phyloP scores from a whole-genome alignment of 768 basidiomycete genomes.

The Phanerochaete sordida region DNA sequence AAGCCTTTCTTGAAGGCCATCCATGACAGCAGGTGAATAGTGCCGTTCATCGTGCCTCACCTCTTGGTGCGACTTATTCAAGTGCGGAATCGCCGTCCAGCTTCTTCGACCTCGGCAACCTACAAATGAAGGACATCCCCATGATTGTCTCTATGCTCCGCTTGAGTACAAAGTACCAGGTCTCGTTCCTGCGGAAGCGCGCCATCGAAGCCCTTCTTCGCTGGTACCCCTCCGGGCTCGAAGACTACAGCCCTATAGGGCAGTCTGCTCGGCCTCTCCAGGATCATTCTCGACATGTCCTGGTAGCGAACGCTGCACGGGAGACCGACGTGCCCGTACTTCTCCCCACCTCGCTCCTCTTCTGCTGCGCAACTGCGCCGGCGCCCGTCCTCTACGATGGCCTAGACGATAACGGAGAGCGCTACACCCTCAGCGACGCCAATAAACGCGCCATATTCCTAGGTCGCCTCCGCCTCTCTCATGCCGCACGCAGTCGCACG shows the following conservation, averaged over 20 bases:
- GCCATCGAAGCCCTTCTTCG: constrained; percentile 5
- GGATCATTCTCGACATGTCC: constrained; percentile 1
- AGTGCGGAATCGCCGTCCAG: not conserved
- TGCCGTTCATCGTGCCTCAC: not conserved
- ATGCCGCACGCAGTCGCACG: constrained; percentile 8
- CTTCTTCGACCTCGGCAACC: not conserved
- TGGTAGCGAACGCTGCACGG: constrained; percentile 9
- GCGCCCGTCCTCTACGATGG: constrained; percentile 7
- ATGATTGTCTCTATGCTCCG: constrained; percentile 5
- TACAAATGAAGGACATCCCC: not conserved
- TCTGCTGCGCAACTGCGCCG: constrained; percentile 6
- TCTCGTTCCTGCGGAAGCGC: constrained; percentile 6
- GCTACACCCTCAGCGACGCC: not conserved
- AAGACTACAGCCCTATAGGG: not conserved
- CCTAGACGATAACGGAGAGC: not conserved
- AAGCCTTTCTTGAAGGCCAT: constrained; percentile 14
- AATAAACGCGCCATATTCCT: constrained; percentile 12
- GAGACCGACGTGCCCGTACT: constrained; percentile 9
- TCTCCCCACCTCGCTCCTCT: constrained; percentile 10
- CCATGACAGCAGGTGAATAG: constrained; percentile 10
- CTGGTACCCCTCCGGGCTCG: constrained; percentile 7
- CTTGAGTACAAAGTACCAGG: constrained; percentile 12
- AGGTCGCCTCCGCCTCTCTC: constrained; percentile 7
- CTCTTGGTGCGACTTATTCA: not conserved
- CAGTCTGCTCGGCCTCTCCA: not conserved